phyloP scores from a whole-genome alignment of 306 rosid genomes.

The Vicia villosa region DNA sequence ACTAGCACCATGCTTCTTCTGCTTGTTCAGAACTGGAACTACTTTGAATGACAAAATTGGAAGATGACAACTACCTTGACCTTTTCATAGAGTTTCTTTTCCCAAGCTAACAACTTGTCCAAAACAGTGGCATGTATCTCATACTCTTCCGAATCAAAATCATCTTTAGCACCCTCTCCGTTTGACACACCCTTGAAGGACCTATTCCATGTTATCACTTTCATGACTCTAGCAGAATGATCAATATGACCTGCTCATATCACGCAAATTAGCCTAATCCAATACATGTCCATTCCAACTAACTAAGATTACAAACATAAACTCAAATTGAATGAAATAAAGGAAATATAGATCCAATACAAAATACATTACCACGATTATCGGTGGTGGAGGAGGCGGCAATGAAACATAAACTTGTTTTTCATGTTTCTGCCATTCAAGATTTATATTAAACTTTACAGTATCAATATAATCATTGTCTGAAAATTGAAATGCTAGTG shows the following conservation, averaged over 20 bases:
- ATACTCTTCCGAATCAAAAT: slow-evolving; percentile 67
- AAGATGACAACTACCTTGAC: slow-evolving; percentile 61
- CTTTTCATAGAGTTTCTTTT: slow-evolving; percentile 89
- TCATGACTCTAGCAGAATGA: slow-evolving; percentile 88
- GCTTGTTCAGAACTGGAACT: neutral
- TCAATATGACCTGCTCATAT: slow-evolving; percentile 71
- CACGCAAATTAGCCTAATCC: slow-evolving; percentile 30
- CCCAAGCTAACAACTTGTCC: slow-evolving; percentile 92
- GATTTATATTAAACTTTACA: too few relatives aligned
- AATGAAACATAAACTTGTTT: too few relatives aligned
- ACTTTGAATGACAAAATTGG: slow-evolving; percentile 6
- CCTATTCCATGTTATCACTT: slow-evolving; percentile 80
- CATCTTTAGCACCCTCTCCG: slow-evolving; percentile 73
- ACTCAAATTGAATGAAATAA: neutral
- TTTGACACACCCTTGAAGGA: slow-evolving; percentile 69
- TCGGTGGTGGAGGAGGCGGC: too few relatives aligned
- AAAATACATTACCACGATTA: slow-evolving; percentile 58
- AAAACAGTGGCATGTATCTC: slow-evolving; percentile 88
- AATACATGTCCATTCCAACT: neutral
- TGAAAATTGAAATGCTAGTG: too few relatives aligned
- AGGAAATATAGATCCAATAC: neutral
- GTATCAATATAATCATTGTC: too few relatives aligned
- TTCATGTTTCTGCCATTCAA: too few relatives aligned
- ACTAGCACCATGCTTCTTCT: slow-evolving; percentile 26
- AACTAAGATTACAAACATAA: slow-evolving; percentile 4